Conservation (phyloP, 805 yeast species). For the Suhomyces xylopsoci region DNA sequence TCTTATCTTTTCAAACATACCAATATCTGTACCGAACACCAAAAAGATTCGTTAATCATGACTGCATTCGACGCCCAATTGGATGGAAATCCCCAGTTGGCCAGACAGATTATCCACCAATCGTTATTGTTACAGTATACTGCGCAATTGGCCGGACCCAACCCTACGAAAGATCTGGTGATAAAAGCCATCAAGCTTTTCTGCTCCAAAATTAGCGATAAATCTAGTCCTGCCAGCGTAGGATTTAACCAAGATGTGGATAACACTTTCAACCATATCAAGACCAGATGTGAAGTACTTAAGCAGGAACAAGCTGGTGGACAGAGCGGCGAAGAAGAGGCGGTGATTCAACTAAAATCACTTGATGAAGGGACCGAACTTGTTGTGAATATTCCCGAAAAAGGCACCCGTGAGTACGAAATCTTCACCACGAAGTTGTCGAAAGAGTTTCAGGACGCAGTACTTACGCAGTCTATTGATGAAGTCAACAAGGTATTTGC, state of each 20-base stretch:
- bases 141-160: slow-evolving; percentile 40
- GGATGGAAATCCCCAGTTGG: slow-evolving; percentile 49
- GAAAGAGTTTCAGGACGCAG: slow-evolving; percentile 65
- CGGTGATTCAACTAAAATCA: slow-evolving; percentile 81
- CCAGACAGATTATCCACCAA: slow-evolving; percentile 73
- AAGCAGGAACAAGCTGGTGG: slow-evolving; percentile 44
- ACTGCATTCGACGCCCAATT: slow-evolving; percentile 83
- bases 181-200: slow-evolving; percentile 58
- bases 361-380: slow-evolving; percentile 81
- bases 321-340: slow-evolving; percentile 51
- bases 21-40: slow-evolving; percentile 71
- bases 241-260: slow-evolving; percentile 75
- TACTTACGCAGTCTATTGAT: slow-evolving; percentile 68
- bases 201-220: slow-evolving; percentile 57
- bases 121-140: slow-evolving; percentile 77
- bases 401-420: slow-evolving; percentile 53
- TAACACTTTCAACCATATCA: slow-evolving; percentile 72
- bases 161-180: slow-evolving; percentile 25
- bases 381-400: slow-evolving; percentile 63
- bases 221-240: slow-evolving; percentile 55
- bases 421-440: slow-evolving; percentile 56
- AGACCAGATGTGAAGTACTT: slow-evolving; percentile 67
- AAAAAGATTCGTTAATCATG: slow-evolving; percentile 91
- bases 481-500: slow-evolving; percentile 82
- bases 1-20: slow-evolving; percentile 56